Evolutionary conservation across 2,329 filamentous ascomycete species (phyloP).

Genomic region (Xylaria sp.): DNA sequence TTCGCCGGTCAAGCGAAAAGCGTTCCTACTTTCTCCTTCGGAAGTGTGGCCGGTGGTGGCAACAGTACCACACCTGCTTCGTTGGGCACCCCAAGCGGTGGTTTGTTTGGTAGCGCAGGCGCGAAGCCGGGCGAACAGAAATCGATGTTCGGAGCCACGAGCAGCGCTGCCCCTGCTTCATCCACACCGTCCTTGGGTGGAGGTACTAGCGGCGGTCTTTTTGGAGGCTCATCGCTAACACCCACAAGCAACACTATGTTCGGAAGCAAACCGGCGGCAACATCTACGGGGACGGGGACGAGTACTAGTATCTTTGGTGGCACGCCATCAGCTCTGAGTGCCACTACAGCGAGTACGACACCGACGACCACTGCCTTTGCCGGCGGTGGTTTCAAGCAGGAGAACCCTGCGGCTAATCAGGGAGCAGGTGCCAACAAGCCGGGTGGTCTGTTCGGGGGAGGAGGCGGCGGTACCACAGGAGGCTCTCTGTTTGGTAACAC

Average conservation of each 20-base stretch:
- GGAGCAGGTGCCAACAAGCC: constrained; percentile 42
- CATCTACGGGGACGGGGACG: constrained; percentile 34
- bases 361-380: constrained; percentile 42
- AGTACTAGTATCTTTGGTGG: constrained; percentile 50
- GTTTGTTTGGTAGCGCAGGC: constrained; percentile 52
- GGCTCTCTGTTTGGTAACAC: constrained; percentile 42
- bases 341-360: constrained; percentile 43
- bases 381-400: constrained; percentile 47
- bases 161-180: constrained; percentile 35
- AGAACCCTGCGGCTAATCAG: constrained; percentile 39
- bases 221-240: constrained; percentile 43
- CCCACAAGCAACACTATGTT: constrained; percentile 44
- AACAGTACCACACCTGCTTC: constrained; percentile 42
- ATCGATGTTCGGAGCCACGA: constrained; percentile 48
- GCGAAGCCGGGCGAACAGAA: constrained; percentile 50
- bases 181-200: constrained; percentile 46
- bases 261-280: constrained; percentile 46
- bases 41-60: constrained; percentile 41
- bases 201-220: constrained; percentile 40
- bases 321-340: constrained; percentile 43
- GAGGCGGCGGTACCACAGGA: constrained; percentile 35
- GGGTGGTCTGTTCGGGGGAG: constrained; percentile 44
- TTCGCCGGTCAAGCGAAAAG: constrained; percentile 40
- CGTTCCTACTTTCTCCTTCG: constrained; percentile 57
- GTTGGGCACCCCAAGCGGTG: constrained; percentile 37